Conservation (phyloP, 2,329 filamentous ascomycete species). For the Clarireedia hainanense region DNA sequence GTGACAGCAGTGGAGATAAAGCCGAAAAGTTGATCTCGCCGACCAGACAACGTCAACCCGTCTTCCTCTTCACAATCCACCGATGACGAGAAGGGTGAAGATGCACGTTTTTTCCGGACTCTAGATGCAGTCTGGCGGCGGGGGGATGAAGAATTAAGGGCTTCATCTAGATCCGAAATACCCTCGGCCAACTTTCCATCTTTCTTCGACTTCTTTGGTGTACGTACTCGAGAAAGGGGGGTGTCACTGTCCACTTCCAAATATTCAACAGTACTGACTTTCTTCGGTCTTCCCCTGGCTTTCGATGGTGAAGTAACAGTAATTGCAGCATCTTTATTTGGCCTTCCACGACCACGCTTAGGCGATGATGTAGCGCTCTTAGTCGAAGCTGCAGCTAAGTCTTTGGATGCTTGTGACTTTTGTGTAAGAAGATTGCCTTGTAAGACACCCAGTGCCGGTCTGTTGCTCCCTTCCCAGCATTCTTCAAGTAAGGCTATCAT, state of each 20-base stretch:
- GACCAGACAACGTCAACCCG: conserved; percentile 29
- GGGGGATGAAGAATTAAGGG: conserved; percentile 21
- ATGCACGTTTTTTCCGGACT: conserved; percentile 11
- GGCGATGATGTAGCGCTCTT: conserved; percentile 28
- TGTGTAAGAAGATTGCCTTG: conserved; percentile 18
- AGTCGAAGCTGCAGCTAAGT: conserved; percentile 3
- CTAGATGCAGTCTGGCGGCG: conserved; percentile 17
- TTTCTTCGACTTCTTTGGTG: conserved; percentile 26
- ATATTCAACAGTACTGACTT: conserved; percentile 15
- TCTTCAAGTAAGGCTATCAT: conserved; percentile 64
- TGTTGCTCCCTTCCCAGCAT: conserved; percentile 59
- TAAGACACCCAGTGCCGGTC: conserved; percentile 21
- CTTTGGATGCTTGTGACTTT: neutral
- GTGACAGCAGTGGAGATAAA: conserved; percentile 49
- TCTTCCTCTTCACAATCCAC: conserved; percentile 8
- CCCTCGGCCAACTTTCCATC: conserved; percentile 32
- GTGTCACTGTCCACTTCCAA: conserved; percentile 18
- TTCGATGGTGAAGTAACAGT: conserved; percentile 7
- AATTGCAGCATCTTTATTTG: conserved; percentile 21
- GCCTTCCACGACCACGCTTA: conserved; percentile 32
- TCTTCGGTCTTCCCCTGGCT: conserved; percentile 14
- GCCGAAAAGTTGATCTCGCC: conserved; percentile 40
- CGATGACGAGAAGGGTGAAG: conserved; percentile 10
- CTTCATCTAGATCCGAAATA: conserved; percentile 42
- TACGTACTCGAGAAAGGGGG: conserved; percentile 19